Base-by-base conservation (phyloP, 257 asterid species). In the Misopates orontium region DNA sequence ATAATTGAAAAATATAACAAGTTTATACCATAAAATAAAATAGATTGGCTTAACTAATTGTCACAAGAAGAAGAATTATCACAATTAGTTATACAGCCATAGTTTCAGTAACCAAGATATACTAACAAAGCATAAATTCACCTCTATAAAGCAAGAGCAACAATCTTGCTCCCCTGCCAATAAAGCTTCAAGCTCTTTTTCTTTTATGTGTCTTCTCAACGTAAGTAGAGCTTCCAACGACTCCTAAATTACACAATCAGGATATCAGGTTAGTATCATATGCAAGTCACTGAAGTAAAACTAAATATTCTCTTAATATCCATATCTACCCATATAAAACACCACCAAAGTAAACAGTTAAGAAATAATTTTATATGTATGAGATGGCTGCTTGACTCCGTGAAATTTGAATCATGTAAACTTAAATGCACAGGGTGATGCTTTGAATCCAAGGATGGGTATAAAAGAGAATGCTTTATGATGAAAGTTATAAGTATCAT, bases 121-220 rank as follows among this genome's bases (percentile, higher is more conserved):
- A 4, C 40, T 45, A 25, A n/a, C n/a, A n/a, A n/a, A 14, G 45
- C 48, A 53, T 11, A 66, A 61, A 23, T 59, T 75, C 70, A 90
- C 97, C 96, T 88, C 97, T 55, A 94, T 87, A 83, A 82, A 94
- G 78, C 97, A 94, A 75, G 97, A 80, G 77, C 88, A 86, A 48
- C 87, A 55, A 76, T 94, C 99, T 28, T 88, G 96, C 76, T 94
- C 96, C 79, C 82, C 95, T 16, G 96, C 58, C 68, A 90, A 80
- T 69, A 94, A 77, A 78, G 99, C 97, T 82, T 86, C 95, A 32
- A 88, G 90, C 81, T 94, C 97, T 67, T 88, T 94, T 71, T 88
- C 96, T 80, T 85, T 90, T 66, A 86, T 41, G 60, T 69, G 59
- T 69, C 81, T 86, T 79, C 97, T 83, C 78, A 90, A 68, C 53